These are phyloP conservation scores for Pichia heedii DNA, from an alignment of 805 yeast species.

Conservation along the genomic window DNA sequence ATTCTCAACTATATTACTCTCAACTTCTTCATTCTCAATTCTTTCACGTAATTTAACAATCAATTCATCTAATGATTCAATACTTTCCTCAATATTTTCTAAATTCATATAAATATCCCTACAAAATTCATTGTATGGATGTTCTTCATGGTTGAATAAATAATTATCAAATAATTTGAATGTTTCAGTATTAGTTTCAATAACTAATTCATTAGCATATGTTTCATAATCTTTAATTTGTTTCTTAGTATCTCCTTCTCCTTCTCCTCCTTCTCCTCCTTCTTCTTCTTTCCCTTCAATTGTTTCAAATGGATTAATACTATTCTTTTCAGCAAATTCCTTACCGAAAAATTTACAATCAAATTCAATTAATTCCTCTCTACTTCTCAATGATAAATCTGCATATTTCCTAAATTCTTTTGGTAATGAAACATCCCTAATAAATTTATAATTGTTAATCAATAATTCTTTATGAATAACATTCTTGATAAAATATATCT, in stretches of 20 bases:
- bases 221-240: constrained; percentile 9
- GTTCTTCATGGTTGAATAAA: constrained; percentile 27
- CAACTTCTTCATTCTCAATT: constrained; percentile 10
- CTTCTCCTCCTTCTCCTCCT: neutral
- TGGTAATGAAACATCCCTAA: constrained; percentile 58
- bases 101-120: constrained; percentile 26
- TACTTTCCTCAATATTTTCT: constrained; percentile 21
- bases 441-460: constrained; percentile 64
- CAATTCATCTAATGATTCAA: constrained; percentile 24
- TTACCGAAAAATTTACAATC: constrained; percentile 30
- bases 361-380: constrained; percentile 29
- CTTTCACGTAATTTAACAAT: constrained; percentile 16
- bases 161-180: constrained; percentile 26
- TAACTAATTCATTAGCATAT: neutral
- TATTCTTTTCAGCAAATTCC: constrained; percentile 15
- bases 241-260: constrained; percentile 10
- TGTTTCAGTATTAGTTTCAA: constrained; percentile 19
- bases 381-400: constrained; percentile 32
- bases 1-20: constrained; percentile 14
- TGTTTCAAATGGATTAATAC: constrained; percentile 10
- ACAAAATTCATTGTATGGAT: constrained; percentile 26
- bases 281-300: constrained; percentile 1
- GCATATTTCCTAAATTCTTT: constrained; percentile 43
- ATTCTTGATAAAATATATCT: constrained; percentile 62
- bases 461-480: constrained; percentile 78